phyloP scores from a whole-genome alignment of 352 stramenopile genomes.

The Globisporangium takayamanum region DNA sequence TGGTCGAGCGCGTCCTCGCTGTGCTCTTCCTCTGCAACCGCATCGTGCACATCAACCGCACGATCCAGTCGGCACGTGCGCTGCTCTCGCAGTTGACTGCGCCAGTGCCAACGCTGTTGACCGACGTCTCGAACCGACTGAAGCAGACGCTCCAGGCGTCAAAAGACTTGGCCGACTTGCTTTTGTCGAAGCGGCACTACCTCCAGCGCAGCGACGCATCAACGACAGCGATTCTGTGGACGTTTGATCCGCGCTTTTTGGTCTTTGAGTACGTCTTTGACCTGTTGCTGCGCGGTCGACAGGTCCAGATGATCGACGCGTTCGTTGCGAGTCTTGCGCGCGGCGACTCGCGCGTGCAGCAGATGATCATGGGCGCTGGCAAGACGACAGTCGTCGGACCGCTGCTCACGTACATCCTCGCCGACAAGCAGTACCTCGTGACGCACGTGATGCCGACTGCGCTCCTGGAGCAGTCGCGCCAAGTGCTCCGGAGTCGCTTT shows the following conservation, averaged over 20 bases:
- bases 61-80: constrained; percentile 40
- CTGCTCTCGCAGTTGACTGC: constrained; percentile 22
- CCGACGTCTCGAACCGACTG: constrained; percentile 18
- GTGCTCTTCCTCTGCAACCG: constrained; percentile 74
- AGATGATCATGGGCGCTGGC: constrained; percentile 99
- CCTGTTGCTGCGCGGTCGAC: constrained; percentile 94
- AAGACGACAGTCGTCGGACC: constrained; percentile 99
- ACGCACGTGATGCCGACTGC: constrained; percentile 98
- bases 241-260: constrained; percentile 96
- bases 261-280: constrained; percentile 99
- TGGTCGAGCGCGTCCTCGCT: constrained; percentile 45
- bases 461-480: constrained; percentile 97
- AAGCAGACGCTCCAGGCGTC: constrained; percentile 79
- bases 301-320: constrained; percentile 99
- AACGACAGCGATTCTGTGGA: constrained; percentile 35
- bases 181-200: constrained; percentile 77
- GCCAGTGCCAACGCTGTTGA: not conserved
- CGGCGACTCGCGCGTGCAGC: constrained; percentile 80
- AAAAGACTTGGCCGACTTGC: constrained; percentile 68
- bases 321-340: constrained; percentile 89
- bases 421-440: constrained; percentile 93
- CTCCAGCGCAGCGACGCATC: constrained; percentile 15
- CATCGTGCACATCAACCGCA: constrained; percentile 81
- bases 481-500: constrained; percentile 97
- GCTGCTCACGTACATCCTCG: constrained; percentile 96